Base-by-base conservation (phyloP, 495 filamentous ascomycete genomes). In the Hypoxylon fuscum region DNA sequence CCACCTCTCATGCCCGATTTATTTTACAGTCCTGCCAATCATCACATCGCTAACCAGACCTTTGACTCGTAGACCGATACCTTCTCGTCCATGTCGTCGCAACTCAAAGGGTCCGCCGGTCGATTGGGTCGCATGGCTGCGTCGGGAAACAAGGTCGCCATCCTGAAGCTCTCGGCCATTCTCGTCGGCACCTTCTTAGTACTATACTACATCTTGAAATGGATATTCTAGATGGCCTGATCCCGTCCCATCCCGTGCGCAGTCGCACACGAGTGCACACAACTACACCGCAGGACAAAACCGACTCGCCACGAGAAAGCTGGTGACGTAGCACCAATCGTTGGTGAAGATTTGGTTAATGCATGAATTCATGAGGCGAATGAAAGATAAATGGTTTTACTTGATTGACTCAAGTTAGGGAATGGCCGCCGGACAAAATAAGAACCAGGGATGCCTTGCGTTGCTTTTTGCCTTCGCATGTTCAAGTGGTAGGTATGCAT, bases 51-150 rank as follows among this genome's bases (percentile, higher is more conserved):
- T 56, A 52, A 64, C 21, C 10, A 7, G 23, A 25, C 3, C 0
- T 12, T 17, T 27, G 20, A 7, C 8, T 35, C 44, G 8, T 53
- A 83, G 83, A 74, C 69, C 68, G 81, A 85, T 49, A 85, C 81
- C 27, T 86, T 90, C 73, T 81, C 81, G 56, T 81, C 81, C 22
- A 85, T 85, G 82, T 75, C 74, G 37, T 79, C 81, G 5, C 83
- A 83, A 40, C 79, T 98, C 14, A 95, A 93, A 73, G 91, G 92
- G 42, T 95, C 91, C 64, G 94, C 93, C 23, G 81, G 83, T 32
- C 85, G 95, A n/a, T 75, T 98, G 25, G 90, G 88, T n/a, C 85
- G 91, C 47, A 97, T 97, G 92, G 95, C 95, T 23, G 87, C 88
- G 55, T 84, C 86, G 53, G 95, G 95, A 51, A 94, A 96, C 72